A percentile compares a stretch with the other conserved stretches of the same genome.
Conservation (phyloP, 352 stramenopile species). For the Phytophthora constricta region DNA sequence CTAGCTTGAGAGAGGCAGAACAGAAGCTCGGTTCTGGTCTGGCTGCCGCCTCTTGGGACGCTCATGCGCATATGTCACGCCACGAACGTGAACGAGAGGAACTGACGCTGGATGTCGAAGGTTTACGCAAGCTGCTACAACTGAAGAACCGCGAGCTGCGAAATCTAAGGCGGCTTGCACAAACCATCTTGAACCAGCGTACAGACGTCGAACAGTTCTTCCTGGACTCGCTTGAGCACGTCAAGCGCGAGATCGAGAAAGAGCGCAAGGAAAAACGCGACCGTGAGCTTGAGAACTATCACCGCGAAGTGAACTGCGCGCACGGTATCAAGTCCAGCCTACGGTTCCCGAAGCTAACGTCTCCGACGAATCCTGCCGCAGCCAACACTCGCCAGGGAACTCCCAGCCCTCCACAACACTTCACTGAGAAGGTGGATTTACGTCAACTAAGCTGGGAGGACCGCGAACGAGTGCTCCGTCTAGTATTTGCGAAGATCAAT, state of each 20-base stretch:
- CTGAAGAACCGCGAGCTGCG: constrained; percentile 95
- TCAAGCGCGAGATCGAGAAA: constrained; percentile 77
- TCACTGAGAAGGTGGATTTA: constrained; percentile 88
- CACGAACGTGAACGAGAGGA: constrained; percentile 81
- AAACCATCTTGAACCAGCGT: constrained; percentile 92
- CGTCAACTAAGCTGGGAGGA: constrained; percentile 90
- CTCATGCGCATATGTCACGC: constrained; percentile 52
- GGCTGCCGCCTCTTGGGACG: constrained; percentile 72
- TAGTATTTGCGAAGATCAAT: constrained; percentile 96
- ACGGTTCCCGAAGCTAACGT: constrained; percentile 57
- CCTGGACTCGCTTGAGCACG: constrained; percentile 90
- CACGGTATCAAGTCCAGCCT: constrained; percentile 42
- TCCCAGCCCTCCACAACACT: constrained; percentile 30
- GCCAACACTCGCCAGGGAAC: constrained; percentile 4
- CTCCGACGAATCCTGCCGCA: constrained; percentile 16
- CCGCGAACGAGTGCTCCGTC: constrained; percentile 89
- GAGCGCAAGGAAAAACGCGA: constrained; percentile 59
- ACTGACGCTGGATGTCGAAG: constrained; percentile 84
- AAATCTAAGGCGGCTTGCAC: constrained; percentile 86
- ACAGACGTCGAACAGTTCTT: constrained; percentile 94
- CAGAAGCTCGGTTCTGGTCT: constrained; percentile 75
- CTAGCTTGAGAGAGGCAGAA: constrained; percentile 79
- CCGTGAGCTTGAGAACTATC: constrained; percentile 60
- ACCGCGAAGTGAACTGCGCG: constrained; percentile 55
- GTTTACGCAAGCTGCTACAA: constrained; percentile 82